Evolutionary conservation across 2,329 filamentous ascomycete genomes (phyloP).

Genomic region (Coniosporium tulheliwenetii): DNA sequence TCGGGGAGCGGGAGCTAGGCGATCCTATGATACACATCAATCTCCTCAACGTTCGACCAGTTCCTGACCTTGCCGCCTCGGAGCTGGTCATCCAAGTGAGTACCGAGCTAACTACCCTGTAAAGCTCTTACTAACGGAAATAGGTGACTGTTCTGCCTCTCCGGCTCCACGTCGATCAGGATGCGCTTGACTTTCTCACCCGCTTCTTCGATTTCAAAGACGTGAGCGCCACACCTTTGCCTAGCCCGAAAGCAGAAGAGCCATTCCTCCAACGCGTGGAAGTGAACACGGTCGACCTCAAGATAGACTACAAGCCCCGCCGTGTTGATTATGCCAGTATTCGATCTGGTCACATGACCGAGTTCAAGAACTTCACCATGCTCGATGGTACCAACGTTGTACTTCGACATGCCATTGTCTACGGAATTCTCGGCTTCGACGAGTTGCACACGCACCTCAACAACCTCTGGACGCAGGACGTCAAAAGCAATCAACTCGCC

Average conservation of each 20-base stretch:
- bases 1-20: slow-evolving; percentile 70
- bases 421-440: slow-evolving; percentile 83
- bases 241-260: slow-evolving; percentile 48
- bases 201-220: slow-evolving; percentile 98
- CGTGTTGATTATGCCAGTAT: slow-evolving; percentile 91
- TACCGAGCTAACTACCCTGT: slow-evolving; percentile 1
- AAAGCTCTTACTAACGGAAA: slow-evolving; percentile 4
- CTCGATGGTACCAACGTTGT: slow-evolving; percentile 79
- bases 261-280: slow-evolving; percentile 86
- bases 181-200: slow-evolving; percentile 91
- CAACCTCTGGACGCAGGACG: slow-evolving; percentile 91
- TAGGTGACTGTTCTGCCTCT: slow-evolving; percentile 62
- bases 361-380: slow-evolving; percentile 98
- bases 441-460: slow-evolving; percentile 80
- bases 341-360: slow-evolving; percentile 82
- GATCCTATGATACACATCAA: slow-evolving; percentile 85
- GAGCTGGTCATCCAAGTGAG: slow-evolving; percentile 67
- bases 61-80: slow-evolving; percentile 69
- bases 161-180: slow-evolving; percentile 88
- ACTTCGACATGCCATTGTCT: slow-evolving; percentile 78
- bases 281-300: slow-evolving; percentile 67
- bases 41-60: slow-evolving; percentile 72
- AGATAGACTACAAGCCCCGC: slow-evolving; percentile 94
- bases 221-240: slow-evolving; percentile 33
- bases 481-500: slow-evolving; percentile 76